These are phyloP conservation scores for Talaromyces piceae DNA, from an alignment of 2,329 filamentous ascomycete species.

Conservation along the genomic window DNA sequence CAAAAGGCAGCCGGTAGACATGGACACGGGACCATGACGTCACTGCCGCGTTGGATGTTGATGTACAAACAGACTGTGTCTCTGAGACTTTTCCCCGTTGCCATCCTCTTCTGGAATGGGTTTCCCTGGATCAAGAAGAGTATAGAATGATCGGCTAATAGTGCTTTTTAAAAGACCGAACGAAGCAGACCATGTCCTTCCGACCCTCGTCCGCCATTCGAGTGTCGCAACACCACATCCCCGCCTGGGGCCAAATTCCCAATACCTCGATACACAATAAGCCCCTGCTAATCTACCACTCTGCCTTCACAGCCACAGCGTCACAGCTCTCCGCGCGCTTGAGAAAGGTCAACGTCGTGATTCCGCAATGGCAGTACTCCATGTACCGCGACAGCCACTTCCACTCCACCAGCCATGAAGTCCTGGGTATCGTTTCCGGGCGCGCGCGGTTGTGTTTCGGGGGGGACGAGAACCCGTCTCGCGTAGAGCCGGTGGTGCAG, in stretches of 20 bases:
- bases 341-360: slow-evolving; percentile 45
- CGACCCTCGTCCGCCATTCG: slow-evolving; percentile 44
- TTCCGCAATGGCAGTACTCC: slow-evolving; percentile 60
- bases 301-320: slow-evolving; percentile 45
- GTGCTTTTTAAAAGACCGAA: too few species aligned
- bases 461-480: slow-evolving; percentile 52
- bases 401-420: slow-evolving; percentile 60
- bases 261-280: slow-evolving; percentile 59
- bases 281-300: slow-evolving; percentile 60
- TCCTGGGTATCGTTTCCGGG: slow-evolving; percentile 54
- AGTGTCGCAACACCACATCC: slow-evolving; percentile 54
- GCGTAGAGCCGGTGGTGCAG: slow-evolving; percentile 49
- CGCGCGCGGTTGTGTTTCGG: slow-evolving; percentile 59
- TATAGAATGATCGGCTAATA: too few species aligned
- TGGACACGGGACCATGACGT: background rate
- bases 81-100: too few species aligned
- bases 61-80: too few species aligned
- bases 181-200: slow-evolving; percentile 24
- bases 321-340: slow-evolving; percentile 52
- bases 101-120: too few species aligned
- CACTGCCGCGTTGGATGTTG: background rate
- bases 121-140: too few species aligned
- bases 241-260: slow-evolving; percentile 49
- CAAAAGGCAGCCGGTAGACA: background rate
- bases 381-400: slow-evolving; percentile 63